Base-by-base conservation (phyloP, 106 monocot species). In the Apostasia ramifera region DNA sequence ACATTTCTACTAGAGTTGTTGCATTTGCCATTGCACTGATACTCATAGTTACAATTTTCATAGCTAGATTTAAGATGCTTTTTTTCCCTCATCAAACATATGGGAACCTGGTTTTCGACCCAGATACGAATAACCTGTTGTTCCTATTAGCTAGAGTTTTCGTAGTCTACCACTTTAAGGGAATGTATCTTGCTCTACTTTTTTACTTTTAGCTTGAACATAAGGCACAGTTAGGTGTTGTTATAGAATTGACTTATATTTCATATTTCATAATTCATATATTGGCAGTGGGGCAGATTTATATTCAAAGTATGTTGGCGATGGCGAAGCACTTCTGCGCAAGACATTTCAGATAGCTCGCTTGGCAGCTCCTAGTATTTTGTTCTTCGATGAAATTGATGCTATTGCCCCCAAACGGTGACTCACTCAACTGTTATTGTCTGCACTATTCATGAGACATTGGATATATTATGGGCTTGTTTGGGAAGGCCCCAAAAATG, bases 371-470 rank as follows among this genome's bases (percentile, higher is more conserved):
- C 97, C 92, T 51, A 97, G 97, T 76, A 85, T 97, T 68, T 76
- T 97, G 74, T 97, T 97, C 70, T 97, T 97, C 70, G 97, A 97
- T 73, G 97, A 97, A 75, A 77, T 68, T 66, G 97, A 97, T 87
- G 89, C 87, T 61, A 85, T 97, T 75, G 92, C 92, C 69, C 92
- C 92, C 1, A 87, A 82, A 66, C 89, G 97, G 97, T 97, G 69
- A 81, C 3, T 47, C 26, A 26, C 26, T 26, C 26, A 26, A 26
- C 26, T 26, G 26, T 26, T 26, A 26, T 26, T 26, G 26, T 26
- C 26, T 26, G 26, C 26, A 26, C 26, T 26, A 26, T 26, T 26
- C 26, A 26, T 26, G 26, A 26, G 26, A 26, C 26, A 26, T 26
- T 26, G 26, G 26, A 26, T 26, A 26, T 26, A 26, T 26, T 26